Conservation (phyloP, 495 filamentous ascomycete species). For the Aspergillus sparsus region DNA sequence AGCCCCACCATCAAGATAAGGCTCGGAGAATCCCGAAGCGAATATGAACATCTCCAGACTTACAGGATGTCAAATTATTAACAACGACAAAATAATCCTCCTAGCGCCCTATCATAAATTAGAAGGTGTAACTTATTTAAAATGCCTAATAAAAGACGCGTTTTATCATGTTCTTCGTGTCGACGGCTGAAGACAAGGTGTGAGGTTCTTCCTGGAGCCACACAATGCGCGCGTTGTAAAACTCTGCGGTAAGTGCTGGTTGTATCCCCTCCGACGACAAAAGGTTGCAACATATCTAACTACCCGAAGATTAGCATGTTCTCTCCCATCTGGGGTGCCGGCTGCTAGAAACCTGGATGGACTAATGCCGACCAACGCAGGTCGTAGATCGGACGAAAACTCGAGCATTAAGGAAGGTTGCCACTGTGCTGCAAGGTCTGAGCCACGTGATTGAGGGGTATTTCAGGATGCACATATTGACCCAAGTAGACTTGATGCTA, state of each 20-base stretch:
- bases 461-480: not conserved
- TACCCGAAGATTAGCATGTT: not conserved
- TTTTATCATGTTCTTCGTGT: not conserved
- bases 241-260: not conserved
- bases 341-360: not conserved
- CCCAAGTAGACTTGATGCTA: slow-evolving; percentile 1
- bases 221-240: slow-evolving; percentile 1
- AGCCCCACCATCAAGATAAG: not conserved
- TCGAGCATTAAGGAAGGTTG: not conserved
- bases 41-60: too few relatives aligned
- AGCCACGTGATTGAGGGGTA: not conserved
- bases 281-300: not conserved
- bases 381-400: not conserved
- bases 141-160: slow-evolving; percentile 1
- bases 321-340: not conserved
- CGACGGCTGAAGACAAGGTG: slow-evolving; percentile 6
- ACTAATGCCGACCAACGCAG: not conserved
- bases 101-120: not conserved
- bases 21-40: too few relatives aligned
- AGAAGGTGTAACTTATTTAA: not conserved
- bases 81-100: not conserved
- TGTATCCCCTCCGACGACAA: not conserved
- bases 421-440: slow-evolving; percentile 1
- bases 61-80: not conserved
- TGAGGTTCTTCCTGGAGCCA: slow-evolving; percentile 1